These are phyloP conservation scores for Cyberlindnera amylophila DNA, from an alignment of 805 yeast genomes.

Conservation along the genomic window DNA sequence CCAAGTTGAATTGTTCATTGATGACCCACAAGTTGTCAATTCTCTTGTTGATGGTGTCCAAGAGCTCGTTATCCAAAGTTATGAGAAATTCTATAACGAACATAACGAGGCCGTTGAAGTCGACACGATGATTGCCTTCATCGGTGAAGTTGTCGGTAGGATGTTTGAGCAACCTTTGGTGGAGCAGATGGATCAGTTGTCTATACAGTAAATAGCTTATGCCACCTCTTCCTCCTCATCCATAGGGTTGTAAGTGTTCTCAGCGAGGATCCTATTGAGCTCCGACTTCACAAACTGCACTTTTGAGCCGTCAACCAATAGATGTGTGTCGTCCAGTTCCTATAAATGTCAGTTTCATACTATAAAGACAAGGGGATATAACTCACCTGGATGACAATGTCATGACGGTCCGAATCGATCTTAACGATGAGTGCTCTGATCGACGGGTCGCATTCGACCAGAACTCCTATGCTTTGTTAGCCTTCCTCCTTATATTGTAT, in stretches of 20 bases:
- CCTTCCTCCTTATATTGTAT: not conserved
- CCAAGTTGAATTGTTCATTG: slow-evolving; percentile 51
- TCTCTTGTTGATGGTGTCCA: slow-evolving; percentile 62
- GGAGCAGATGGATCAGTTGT: too few relatives aligned
- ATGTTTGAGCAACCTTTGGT: slow-evolving; percentile 24
- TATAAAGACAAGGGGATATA: too few relatives aligned
- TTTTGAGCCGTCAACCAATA: slow-evolving; percentile 73
- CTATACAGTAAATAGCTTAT: not conserved
- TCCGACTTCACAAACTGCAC: slow-evolving; percentile 75
- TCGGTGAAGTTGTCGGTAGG: slow-evolving; percentile 34
- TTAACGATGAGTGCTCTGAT: slow-evolving; percentile 80
- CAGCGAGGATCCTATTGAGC: slow-evolving; percentile 68
- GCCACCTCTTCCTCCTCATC: slow-evolving; percentile 57
- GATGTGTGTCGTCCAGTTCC: slow-evolving; percentile 89
- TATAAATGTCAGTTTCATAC: slow-evolving; percentile 28
- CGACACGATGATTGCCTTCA: slow-evolving; percentile 53
- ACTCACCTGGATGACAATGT: slow-evolving; percentile 58
- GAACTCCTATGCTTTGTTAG: slow-evolving; percentile 27
- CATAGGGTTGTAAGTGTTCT: slow-evolving; percentile 80
- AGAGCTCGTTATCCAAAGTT: slow-evolving; percentile 54
- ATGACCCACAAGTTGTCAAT: slow-evolving; percentile 48
- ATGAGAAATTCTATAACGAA: slow-evolving; percentile 47
- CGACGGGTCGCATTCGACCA: slow-evolving; percentile 81
- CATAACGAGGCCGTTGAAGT: slow-evolving; percentile 56
- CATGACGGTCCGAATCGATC: slow-evolving; percentile 73